A percentile compares a stretch with the other conserved stretches of the same genome.
These are phyloP conservation scores for Aspergillus heteromorphus DNA, from an alignment of 495 filamentous ascomycete species.

Conservation along the genomic window DNA sequence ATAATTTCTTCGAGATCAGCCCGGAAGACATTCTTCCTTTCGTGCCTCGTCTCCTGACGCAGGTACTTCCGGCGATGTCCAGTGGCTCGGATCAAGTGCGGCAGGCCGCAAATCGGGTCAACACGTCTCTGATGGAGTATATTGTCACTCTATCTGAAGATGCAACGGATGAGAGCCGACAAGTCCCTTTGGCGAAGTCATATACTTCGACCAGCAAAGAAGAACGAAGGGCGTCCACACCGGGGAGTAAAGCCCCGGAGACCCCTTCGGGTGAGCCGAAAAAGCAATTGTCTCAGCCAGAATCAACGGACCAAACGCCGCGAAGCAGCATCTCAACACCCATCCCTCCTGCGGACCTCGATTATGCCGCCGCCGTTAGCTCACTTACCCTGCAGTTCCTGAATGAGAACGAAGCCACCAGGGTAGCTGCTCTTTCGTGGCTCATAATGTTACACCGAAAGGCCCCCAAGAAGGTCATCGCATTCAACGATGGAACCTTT, in stretches of 20 bases:
- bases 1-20: constrained; percentile 93
- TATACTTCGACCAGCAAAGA: constrained; percentile 45
- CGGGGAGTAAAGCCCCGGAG: constrained; percentile 41
- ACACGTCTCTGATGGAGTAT: constrained; percentile 83
- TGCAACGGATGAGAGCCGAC: constrained; percentile 35
- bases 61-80: constrained; percentile 91
- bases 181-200: constrained; percentile 32
- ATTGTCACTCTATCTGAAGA: constrained; percentile 89
- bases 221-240: constrained; percentile 50
- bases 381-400: constrained; percentile 91
- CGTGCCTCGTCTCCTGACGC: constrained; percentile 82
- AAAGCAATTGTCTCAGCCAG: constrained; percentile 25
- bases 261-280: constrained; percentile 24
- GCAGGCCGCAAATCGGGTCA: constrained; percentile 81
- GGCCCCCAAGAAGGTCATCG: constrained; percentile 87
- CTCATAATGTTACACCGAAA: constrained; percentile 95
- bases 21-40: constrained; percentile 97
- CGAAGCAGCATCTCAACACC: constrained; percentile 41
- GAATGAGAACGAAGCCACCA: constrained; percentile 93
- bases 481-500: constrained; percentile 96
- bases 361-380: constrained; percentile 95
- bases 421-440: constrained; percentile 91
- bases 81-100: constrained; percentile 85
- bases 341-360: constrained; percentile 60
- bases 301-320: constrained; percentile 45